Evolutionary conservation across 2,329 filamentous ascomycete genomes (phyloP).

Genomic region (Ophiostoma sp.): DNA sequence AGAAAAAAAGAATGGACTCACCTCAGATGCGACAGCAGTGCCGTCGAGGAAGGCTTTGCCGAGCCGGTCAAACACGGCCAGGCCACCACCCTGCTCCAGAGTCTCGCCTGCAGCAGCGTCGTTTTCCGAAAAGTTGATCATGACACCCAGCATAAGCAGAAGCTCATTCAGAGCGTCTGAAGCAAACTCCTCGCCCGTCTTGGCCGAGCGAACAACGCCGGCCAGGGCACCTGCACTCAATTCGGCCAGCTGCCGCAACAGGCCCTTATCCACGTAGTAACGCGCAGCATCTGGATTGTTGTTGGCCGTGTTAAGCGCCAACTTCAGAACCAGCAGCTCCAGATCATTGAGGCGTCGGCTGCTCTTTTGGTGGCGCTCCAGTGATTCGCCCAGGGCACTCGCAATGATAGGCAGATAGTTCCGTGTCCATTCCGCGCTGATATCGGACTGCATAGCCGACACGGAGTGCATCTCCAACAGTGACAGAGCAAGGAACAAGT

Average conservation of each 20-base stretch:
- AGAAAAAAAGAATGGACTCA: constrained; percentile 44
- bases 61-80: constrained; percentile 50
- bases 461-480: constrained; percentile 57
- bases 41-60: constrained; percentile 68
- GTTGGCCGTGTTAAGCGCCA: constrained; percentile 85
- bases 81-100: constrained; percentile 42
- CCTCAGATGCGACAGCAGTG: constrained; percentile 65
- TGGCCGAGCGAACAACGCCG: constrained; percentile 46
- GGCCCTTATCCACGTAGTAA: constrained; percentile 62
- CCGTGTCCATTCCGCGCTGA: constrained; percentile 48
- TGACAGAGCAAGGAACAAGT: constrained; percentile 48
- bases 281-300: constrained; percentile 69
- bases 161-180: constrained; percentile 64
- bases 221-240: constrained; percentile 55
- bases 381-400: constrained; percentile 45
- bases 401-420: constrained; percentile 55
- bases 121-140: constrained; percentile 87
- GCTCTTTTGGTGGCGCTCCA: constrained; percentile 34
- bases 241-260: constrained; percentile 51
- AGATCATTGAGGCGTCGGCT: constrained; percentile 39
- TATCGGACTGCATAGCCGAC: constrained; percentile 47
- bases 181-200: constrained; percentile 51
- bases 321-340: constrained; percentile 58
- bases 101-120: constrained; percentile 60
- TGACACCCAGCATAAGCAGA: constrained; percentile 74